phyloP scores from a whole-genome alignment of 2,329 filamentous ascomycete species.

The Phaeosphaeria sp. region DNA sequence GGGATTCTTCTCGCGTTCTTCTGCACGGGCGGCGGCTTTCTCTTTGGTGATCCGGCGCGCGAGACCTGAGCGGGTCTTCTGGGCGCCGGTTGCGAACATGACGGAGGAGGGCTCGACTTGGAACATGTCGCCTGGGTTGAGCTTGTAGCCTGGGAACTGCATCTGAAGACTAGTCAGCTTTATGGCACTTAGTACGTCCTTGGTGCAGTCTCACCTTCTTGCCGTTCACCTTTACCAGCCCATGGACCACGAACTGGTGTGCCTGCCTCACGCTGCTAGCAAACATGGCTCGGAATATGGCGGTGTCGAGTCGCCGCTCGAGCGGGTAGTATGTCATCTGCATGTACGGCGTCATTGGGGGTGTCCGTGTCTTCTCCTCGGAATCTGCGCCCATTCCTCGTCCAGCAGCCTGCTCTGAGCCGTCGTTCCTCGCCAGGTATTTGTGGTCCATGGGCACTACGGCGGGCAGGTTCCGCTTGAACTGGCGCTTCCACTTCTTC shows the following conservation, averaged over 20 bases:
- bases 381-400: slow-evolving; percentile 72
- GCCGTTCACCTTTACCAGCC: slow-evolving; percentile 93
- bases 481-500: slow-evolving; percentile 93
- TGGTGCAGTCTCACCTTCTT: slow-evolving; percentile 71
- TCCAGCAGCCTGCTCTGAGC: slow-evolving; percentile 81
- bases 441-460: slow-evolving; percentile 84
- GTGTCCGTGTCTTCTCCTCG: slow-evolving; percentile 19
- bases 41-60: slow-evolving; percentile 39
- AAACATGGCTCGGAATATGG: slow-evolving; percentile 91
- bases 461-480: slow-evolving; percentile 78
- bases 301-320: slow-evolving; percentile 91
- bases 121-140: slow-evolving; percentile 98
- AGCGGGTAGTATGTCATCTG: slow-evolving; percentile 93
- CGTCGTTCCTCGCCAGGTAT: slow-evolving; percentile 82
- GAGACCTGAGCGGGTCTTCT: slow-evolving; percentile 58
- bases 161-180: slow-evolving; percentile 65
- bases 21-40: slow-evolving; percentile 37
- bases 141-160: slow-evolving; percentile 86
- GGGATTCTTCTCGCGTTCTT: slow-evolving; percentile 29
- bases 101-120: slow-evolving; percentile 91
- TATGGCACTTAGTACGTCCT: not conserved
- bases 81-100: slow-evolving; percentile 81
- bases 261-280: slow-evolving; percentile 93
- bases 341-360: slow-evolving; percentile 81
- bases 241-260: slow-evolving; percentile 91